Evolutionary conservation across 2,329 filamentous ascomycete species (phyloP).

Genomic region (Zymoseptoria crescenta): DNA sequence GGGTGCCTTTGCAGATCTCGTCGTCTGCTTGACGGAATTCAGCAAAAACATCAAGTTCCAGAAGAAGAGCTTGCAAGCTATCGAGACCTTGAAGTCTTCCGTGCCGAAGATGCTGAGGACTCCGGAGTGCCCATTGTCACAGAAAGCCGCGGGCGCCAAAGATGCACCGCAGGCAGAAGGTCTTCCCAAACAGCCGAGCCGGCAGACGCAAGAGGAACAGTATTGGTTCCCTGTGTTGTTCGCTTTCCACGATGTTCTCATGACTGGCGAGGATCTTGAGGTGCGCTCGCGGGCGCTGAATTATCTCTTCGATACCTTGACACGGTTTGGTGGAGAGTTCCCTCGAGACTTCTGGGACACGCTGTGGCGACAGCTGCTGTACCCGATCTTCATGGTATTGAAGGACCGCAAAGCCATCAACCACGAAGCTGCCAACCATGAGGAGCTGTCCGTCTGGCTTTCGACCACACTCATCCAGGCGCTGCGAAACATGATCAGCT

Average conservation of each 20-base stretch:
- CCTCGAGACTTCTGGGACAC: slow-evolving; percentile 97
- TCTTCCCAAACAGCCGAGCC: slow-evolving; percentile 56
- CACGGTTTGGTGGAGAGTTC: slow-evolving; percentile 84
- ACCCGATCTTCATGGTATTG: slow-evolving; percentile 96
- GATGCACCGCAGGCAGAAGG: slow-evolving; percentile 42
- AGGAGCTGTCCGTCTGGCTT: slow-evolving; percentile 96
- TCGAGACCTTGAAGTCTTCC: slow-evolving; percentile 88
- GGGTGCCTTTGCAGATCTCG: slow-evolving; percentile 89
- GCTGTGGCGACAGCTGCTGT: slow-evolving; percentile 90
- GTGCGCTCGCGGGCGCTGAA: slow-evolving; percentile 82
- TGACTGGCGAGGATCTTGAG: slow-evolving; percentile 98
- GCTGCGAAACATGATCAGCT: slow-evolving; percentile 92
- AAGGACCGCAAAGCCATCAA: slow-evolving; percentile 87
- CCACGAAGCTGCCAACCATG: slow-evolving; percentile 88
- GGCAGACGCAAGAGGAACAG: slow-evolving; percentile 88
- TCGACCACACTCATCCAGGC: slow-evolving; percentile 99
- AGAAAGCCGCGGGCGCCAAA: slow-evolving; percentile 44
- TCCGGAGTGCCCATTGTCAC: slow-evolving; percentile 85
- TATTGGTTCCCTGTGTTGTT: slow-evolving; percentile 99
- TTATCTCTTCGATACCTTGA: slow-evolving; percentile 91
- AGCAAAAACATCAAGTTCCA: slow-evolving; percentile 98
- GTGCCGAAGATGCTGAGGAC: slow-evolving; percentile 93
- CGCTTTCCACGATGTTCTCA: slow-evolving; percentile 96
- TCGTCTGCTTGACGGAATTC: slow-evolving; percentile 95
- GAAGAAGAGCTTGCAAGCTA: slow-evolving; percentile 93